A percentile compares a stretch with the other conserved stretches of the same genome.
These are phyloP conservation scores for Aaosphaeria arxii DNA, from an alignment of 2,329 filamentous ascomycete species.

Conservation along the genomic window DNA sequence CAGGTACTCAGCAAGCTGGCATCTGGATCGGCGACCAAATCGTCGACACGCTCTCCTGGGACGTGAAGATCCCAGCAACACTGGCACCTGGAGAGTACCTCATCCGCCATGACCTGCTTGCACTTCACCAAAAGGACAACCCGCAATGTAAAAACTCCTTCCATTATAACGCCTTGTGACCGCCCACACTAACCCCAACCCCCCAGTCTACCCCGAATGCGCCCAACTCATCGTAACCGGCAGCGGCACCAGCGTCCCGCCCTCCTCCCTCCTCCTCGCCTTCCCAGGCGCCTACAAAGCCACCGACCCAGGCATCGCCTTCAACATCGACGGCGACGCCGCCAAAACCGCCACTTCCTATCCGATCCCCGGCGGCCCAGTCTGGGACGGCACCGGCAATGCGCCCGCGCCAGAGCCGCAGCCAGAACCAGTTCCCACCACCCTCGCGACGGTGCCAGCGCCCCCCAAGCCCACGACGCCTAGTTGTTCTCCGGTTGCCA, in stretches of 20 bases:
- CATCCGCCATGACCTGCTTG: slow-evolving; percentile 55
- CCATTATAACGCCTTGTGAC: neutral
- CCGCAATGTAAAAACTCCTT: slow-evolving; percentile 38
- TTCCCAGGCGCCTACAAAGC: slow-evolving; percentile 42
- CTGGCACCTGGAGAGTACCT: slow-evolving; percentile 52
- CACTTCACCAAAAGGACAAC: slow-evolving; percentile 52
- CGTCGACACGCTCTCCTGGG: slow-evolving; percentile 47
- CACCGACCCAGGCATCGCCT: slow-evolving; percentile 45
- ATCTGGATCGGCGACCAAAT: slow-evolving; percentile 51
- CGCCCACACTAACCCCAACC: neutral
- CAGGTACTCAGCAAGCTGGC: slow-evolving; percentile 43
- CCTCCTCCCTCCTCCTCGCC: slow-evolving; percentile 39
- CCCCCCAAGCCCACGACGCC: slow-evolving; percentile 7
- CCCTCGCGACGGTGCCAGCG: slow-evolving; percentile 3
- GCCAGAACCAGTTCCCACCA: slow-evolving; percentile 2
- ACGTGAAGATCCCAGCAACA: slow-evolving; percentile 48
- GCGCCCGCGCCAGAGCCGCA: slow-evolving; percentile 1
- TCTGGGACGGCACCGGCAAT: slow-evolving; percentile 20
- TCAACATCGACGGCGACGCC: slow-evolving; percentile 25
- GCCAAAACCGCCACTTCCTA: slow-evolving; percentile 27
- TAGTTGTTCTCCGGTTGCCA: slow-evolving; percentile 10
- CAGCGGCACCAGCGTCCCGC: slow-evolving; percentile 44
- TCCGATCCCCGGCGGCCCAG: slow-evolving; percentile 20
- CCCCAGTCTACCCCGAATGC: slow-evolving; percentile 56
- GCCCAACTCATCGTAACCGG: slow-evolving; percentile 53